phyloP scores from a whole-genome alignment of 129 eudicot genomes.

The Tanacetum coccineum region DNA sequence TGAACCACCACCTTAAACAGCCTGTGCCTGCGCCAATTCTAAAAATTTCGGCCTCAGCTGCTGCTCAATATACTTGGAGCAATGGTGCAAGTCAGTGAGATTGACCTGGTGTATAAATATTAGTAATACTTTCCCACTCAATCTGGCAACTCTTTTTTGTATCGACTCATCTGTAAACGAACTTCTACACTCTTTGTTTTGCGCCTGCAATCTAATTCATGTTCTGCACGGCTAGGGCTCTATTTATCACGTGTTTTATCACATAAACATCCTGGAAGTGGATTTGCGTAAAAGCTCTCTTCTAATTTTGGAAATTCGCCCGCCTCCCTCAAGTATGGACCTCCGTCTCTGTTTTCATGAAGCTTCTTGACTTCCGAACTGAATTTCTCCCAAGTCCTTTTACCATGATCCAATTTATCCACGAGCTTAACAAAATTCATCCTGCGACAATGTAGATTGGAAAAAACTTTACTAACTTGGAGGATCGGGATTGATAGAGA shows the following conservation, averaged over 20 bases:
- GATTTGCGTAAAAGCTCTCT: constrained; percentile 97
- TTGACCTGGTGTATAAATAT: neutral
- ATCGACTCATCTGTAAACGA: neutral
- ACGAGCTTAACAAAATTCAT: constrained; percentile 79
- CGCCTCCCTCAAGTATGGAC: constrained; percentile 70
- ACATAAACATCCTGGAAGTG: constrained; percentile 90
- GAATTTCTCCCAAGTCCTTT: constrained; percentile 73
- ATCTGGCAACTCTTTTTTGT: constrained; percentile 16
- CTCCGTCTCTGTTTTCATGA: constrained; percentile 70
- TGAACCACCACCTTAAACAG: neutral
- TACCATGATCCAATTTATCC: constrained; percentile 68
- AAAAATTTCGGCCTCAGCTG: constrained; percentile 8
- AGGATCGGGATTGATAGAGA: neutral
- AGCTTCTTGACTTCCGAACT: constrained; percentile 73
- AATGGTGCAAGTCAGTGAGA: neutral
- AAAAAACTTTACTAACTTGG: no score
- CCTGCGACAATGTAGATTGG: constrained; percentile 42
- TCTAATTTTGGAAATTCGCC: constrained; percentile 98
- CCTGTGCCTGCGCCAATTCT: constrained; percentile 3
- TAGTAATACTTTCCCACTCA: constrained; percentile 6
- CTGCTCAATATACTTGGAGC: neutral
- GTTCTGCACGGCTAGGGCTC: constrained; percentile 4
- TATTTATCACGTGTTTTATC: constrained; percentile 41
- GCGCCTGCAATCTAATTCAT: constrained; percentile 1
- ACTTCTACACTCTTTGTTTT: constrained; percentile 1